These are phyloP conservation scores for Baorangia bicolor DNA, from an alignment of 768 basidiomycete species.

Conservation along the genomic window DNA sequence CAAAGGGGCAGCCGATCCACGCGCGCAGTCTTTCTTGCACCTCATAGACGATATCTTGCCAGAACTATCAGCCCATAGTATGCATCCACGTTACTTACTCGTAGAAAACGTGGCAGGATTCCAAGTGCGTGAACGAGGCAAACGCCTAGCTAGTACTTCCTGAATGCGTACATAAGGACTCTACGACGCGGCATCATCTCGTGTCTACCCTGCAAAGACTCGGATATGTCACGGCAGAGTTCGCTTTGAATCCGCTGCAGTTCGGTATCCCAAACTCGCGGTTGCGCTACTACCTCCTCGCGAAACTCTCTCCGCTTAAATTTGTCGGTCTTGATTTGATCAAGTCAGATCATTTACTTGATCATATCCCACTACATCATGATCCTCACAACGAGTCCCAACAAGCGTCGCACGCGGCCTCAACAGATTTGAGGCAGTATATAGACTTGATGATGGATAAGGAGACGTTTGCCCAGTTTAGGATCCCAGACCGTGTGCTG, in stretches of 20 bases:
- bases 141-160: not conserved
- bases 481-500: conserved; percentile 61
- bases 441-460: conserved; percentile 11
- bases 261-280: conserved; percentile 83
- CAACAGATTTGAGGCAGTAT: conserved; percentile 11
- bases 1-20: conserved; percentile 68
- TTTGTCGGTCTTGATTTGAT: conserved; percentile 33
- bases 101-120: conserved; percentile 85
- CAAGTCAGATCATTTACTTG: conserved; percentile 36
- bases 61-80: conserved; percentile 42
- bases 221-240: conserved; percentile 58
- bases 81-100: conserved; percentile 58
- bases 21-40: conserved; percentile 74
- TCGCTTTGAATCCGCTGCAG: conserved; percentile 72
- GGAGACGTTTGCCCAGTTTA: conserved; percentile 26
- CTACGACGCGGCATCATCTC: conserved; percentile 59
- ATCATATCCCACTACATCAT: conserved; percentile 53
- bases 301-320: conserved; percentile 45
- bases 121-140: conserved; percentile 49
- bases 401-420: not conserved
- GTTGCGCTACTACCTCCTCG: conserved; percentile 76
- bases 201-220: conserved; percentile 49
- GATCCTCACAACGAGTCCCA: conserved; percentile 18
- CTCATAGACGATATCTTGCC: conserved; percentile 65
- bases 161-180: conserved; percentile 46